A percentile compares a stretch with the other conserved stretches of the same genome.
phyloP scores from a whole-genome alignment of 139 green algal genomes.

The Micromonas commoda region DNA sequence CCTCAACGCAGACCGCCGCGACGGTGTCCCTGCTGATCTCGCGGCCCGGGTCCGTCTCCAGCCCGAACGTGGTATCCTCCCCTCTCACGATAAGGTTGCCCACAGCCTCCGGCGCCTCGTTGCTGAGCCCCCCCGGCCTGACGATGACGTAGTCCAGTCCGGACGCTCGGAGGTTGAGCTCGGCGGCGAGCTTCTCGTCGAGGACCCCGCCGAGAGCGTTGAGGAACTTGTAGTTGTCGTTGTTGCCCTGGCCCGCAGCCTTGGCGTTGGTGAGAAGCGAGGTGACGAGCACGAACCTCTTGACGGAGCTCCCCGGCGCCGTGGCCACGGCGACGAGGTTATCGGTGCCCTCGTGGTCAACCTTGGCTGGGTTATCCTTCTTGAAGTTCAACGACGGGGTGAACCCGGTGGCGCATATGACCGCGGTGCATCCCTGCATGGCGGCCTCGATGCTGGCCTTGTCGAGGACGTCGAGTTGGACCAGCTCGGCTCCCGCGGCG shows the following conservation, averaged over 20 bases:
- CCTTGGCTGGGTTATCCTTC: constrained; percentile 10
- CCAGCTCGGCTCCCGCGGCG: not conserved
- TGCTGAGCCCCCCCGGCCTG: constrained; percentile 17
- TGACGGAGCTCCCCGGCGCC: constrained; percentile 8
- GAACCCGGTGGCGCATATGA: constrained; percentile 27
- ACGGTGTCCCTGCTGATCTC: constrained; percentile 26
- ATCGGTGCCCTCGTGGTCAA: constrained; percentile 24
- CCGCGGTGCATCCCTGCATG: not conserved
- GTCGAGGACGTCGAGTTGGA: constrained; percentile 20
- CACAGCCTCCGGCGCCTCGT: constrained; percentile 4
- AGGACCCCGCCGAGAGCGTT: constrained; percentile 26
- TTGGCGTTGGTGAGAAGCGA: constrained; percentile 25
- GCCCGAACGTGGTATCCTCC: constrained; percentile 27
- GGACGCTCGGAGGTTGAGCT: constrained; percentile 18
- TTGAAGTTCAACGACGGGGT: not conserved
- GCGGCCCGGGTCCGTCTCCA: constrained; percentile 15
- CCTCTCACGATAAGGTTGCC: not conserved
- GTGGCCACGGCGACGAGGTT: constrained; percentile 24
- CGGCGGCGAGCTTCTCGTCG: constrained; percentile 23
- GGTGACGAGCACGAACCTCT: constrained; percentile 28
- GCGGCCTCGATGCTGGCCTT: not conserved
- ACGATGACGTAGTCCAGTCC: constrained; percentile 28
- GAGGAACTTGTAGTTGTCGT: constrained; percentile 8
- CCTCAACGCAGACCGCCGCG: constrained; percentile 22
- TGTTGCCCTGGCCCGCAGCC: not conserved